Base-by-base conservation (phyloP, 352 stramenopile genomes). In the Blastocystis sp. region DNA sequence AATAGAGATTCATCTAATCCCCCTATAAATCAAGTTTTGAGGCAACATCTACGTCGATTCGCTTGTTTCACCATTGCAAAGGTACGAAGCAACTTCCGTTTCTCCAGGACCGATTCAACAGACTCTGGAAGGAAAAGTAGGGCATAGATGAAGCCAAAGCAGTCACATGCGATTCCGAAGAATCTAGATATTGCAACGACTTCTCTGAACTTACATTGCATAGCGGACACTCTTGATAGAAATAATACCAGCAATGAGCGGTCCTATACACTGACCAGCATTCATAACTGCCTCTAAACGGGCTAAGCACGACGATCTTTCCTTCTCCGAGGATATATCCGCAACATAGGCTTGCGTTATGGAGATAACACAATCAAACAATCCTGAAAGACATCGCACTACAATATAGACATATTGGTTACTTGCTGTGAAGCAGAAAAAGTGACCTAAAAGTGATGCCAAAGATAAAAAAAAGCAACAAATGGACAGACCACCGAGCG, bases 71-170 rank as follows among this genome's bases (percentile, higher is more conserved):
- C 6, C 30, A 17, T 30, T 17, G 22, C 15, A 44, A 84, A 44
- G 44, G 51, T 19, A 24, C 22, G 33, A 11, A 37, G 64, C 6
- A 76, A 22, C n/a, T 76, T 9, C 1, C 22, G 64, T 33, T 44
- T 30, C 53, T 84, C 51, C 15, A 60, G 19, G 7, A 37, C 24
- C 27, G 53, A 9, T 5, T 53, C 51, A 37, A 69, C 15, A 15
- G 73, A 33, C 15, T 84, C 48, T 17, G 73, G 56, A 33, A 84
- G 73, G 15, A 84, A 69, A 51, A 84, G 51, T 37, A 84, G 51
- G 24, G 51, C 51, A 42, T 68, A 84, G 27, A 84, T 19, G 27
- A 84, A 64, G 1, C 42, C 53, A 15, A 84, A 42, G 3, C 30
- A 9, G n/a, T 84, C 73, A 42, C 51, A 68, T 17, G 15, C n/a